Conservation (phyloP, 257 asterid genomes). For the Cynanchum wilfordii region DNA sequence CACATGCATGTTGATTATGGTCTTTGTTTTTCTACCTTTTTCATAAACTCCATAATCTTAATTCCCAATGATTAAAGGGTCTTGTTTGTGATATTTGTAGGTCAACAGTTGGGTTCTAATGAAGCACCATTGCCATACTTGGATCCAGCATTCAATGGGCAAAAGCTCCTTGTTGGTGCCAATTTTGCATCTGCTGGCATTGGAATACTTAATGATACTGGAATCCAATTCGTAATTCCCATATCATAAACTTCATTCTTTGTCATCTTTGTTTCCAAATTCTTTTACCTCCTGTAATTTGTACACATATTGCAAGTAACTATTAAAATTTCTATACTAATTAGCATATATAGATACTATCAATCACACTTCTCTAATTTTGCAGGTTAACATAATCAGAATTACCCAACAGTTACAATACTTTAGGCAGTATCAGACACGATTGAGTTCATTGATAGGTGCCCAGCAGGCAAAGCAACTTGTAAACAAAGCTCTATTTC, state of each 20-base stretch:
- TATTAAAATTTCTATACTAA: not conserved
- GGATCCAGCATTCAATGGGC: conserved; percentile 50
- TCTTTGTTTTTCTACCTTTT: not conserved
- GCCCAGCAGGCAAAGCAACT: conserved; percentile 31
- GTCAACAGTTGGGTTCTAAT: conserved; percentile 54
- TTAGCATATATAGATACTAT: not conserved
- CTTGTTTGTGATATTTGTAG: conserved; percentile 21
- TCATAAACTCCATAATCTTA: not conserved
- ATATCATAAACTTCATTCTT: not conserved
- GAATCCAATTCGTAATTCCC: conserved; percentile 65
- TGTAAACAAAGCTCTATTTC: conserved; percentile 58
- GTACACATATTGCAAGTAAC: not conserved
- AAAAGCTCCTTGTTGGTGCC: conserved; percentile 61
- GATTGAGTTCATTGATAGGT: conserved; percentile 56
- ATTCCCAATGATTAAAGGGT: not conserved
- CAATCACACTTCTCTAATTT: not conserved
- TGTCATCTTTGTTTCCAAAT: not conserved
- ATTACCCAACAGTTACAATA: conserved; percentile 49
- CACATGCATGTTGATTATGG: not conserved
- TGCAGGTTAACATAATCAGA: conserved; percentile 70
- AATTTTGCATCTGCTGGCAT: conserved; percentile 88
- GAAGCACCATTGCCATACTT: conserved; percentile 68
- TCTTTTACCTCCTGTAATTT: not conserved
- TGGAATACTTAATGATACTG: conserved; percentile 80
- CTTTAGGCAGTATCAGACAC: conserved; percentile 53